Percentiles rank a stretch among this genome's conserved stretches.
Evolutionary conservation across 2,329 filamentous ascomycete species (phyloP).

Genomic region (Tympanopsis confertula): DNA sequence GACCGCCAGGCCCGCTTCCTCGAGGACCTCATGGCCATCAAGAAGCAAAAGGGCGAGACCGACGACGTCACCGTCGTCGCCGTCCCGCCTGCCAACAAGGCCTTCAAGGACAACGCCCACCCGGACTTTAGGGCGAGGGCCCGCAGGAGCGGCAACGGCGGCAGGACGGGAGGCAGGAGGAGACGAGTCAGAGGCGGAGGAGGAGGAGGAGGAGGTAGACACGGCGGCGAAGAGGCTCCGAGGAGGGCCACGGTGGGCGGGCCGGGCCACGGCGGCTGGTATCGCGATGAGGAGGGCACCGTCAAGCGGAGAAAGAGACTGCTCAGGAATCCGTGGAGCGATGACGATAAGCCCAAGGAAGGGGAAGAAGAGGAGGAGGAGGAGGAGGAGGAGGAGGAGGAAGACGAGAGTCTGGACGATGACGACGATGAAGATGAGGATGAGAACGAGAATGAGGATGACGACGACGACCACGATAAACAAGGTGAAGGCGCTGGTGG

Average conservation of each 20-base stretch:
- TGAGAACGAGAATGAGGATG: not conserved
- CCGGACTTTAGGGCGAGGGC: not conserved
- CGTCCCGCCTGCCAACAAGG: not conserved
- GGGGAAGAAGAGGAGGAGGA: not conserved
- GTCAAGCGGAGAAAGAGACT: not conserved
- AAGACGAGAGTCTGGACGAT: not conserved
- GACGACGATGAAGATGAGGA: not conserved
- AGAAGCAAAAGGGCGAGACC: constrained; percentile 49
- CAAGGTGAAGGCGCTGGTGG: constrained; percentile 43
- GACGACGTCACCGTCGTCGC: constrained; percentile 55
- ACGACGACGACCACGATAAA: constrained; percentile 47
- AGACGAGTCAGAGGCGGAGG: no score
- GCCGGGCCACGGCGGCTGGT: not conserved
- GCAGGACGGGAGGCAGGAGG: no score
- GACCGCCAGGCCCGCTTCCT: constrained; percentile 43
- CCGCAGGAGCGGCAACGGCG: not conserved
- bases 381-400: not conserved
- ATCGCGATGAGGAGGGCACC: not conserved
- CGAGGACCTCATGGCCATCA: constrained; percentile 52
- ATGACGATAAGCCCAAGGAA: not conserved
- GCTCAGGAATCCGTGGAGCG: not conserved
- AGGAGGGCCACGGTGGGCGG: not conserved
- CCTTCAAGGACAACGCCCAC: not conserved
- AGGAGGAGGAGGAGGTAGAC: not conserved
- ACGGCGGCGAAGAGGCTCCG: not conserved